A percentile compares a stretch with the other conserved stretches of the same genome.
These are phyloP conservation scores for Podospora comata DNA, from an alignment of 495 filamentous ascomycete genomes.

Conservation along the genomic window DNA sequence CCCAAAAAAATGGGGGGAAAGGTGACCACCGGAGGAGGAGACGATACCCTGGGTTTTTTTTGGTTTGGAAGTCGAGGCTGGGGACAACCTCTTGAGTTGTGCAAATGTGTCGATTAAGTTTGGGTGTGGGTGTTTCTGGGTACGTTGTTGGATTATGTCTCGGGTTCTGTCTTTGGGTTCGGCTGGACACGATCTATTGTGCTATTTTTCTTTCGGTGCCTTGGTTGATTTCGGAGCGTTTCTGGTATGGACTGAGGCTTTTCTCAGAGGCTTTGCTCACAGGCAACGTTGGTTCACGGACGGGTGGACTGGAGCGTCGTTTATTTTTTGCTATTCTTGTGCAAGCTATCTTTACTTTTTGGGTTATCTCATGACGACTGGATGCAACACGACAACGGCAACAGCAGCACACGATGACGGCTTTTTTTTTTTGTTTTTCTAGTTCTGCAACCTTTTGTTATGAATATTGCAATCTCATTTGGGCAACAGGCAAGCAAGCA, in stretches of 20 bases:
- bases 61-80: not conserved
- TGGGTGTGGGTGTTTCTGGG: not conserved
- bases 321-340: not conserved
- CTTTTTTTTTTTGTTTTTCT: not conserved
- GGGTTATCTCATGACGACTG: conserved; percentile 4
- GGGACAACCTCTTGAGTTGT: not conserved
- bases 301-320: not conserved
- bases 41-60: not conserved
- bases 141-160: not conserved
- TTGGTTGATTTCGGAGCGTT: not conserved
- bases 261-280: not conserved
- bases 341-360: not conserved
- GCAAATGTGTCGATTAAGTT: not conserved
- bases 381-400: not conserved
- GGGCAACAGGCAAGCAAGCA: too few relatives aligned
- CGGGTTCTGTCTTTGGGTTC: not conserved
- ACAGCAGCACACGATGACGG: not conserved
- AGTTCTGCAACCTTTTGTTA: not conserved
- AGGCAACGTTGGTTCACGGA: not conserved
- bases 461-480: not conserved
- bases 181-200: not conserved
- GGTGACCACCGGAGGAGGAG: not conserved
- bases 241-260: not conserved
- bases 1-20: not conserved
- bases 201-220: not conserved